Evolutionary conservation across 1,284 basidiomycete genomes (phyloP).

Genomic region (Trametes polyzona): DNA sequence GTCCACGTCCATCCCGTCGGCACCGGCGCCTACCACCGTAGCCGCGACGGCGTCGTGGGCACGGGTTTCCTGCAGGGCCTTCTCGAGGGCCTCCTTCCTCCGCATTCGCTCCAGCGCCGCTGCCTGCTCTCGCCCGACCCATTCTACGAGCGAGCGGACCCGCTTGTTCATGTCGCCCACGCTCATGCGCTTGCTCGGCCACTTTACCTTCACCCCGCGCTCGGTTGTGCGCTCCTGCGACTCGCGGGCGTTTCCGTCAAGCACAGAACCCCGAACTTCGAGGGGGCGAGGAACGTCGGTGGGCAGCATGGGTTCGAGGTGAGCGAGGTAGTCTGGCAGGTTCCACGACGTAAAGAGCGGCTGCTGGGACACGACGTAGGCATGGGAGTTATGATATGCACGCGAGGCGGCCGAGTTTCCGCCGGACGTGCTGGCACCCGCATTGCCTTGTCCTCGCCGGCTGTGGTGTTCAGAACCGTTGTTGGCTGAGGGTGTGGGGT

Average conservation of each 20-base stretch:
- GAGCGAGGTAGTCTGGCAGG: slow-evolving; percentile 92
- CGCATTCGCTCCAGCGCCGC: slow-evolving; percentile 75
- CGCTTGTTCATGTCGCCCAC: slow-evolving; percentile 97
- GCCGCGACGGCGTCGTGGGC: slow-evolving; percentile 19
- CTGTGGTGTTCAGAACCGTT: slow-evolving; percentile 31
- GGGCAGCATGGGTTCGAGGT: slow-evolving; percentile 87
- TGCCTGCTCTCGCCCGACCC: slow-evolving; percentile 85
- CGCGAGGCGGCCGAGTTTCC: slow-evolving; percentile 38
- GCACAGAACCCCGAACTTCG: slow-evolving; percentile 60
- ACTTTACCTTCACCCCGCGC: slow-evolving; percentile 90
- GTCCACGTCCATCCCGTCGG: slow-evolving; percentile 17
- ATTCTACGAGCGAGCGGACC: slow-evolving; percentile 89
- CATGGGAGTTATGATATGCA: slow-evolving; percentile 75
- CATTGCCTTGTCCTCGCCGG: slow-evolving; percentile 30
- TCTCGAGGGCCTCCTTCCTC: slow-evolving; percentile 68
- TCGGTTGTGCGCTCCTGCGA: slow-evolving; percentile 69
- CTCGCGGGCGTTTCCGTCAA: slow-evolving; percentile 42
- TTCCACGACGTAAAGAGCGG: slow-evolving; percentile 83
- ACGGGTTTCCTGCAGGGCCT: slow-evolving; percentile 47
- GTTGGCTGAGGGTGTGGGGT: slow-evolving; percentile 33
- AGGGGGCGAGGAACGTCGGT: slow-evolving; percentile 75
- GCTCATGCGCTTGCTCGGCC: slow-evolving; percentile 93
- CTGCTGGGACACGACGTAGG: slow-evolving; percentile 75
- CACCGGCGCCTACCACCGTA: slow-evolving; percentile 9
- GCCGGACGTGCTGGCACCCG: slow-evolving; percentile 32